Evolutionary conservation across 2,329 filamentous ascomycete genomes (phyloP), one percentile per base, ranked within the genome.

Genomic region (Phialophora macrospora): DNA sequence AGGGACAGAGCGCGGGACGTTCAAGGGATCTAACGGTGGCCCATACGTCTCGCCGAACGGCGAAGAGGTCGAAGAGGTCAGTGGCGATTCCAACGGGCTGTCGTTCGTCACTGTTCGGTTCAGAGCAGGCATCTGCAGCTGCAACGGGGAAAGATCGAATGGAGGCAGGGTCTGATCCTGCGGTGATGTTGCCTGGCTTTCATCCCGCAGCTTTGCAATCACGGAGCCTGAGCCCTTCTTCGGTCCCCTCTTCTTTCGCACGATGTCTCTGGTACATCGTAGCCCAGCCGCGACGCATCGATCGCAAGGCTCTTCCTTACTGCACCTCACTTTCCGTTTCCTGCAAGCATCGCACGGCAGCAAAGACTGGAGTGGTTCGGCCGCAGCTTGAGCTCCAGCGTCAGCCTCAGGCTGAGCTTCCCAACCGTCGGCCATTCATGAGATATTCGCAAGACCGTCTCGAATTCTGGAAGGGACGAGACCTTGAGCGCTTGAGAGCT

Each of bases 201-300:
- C 71, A 62, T 71, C 71, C 41, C 71, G 64, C 56, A 72, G 63
- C 62, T 69, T 71, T 32, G 71, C 70, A 46, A 72, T 72, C 28
- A 72, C 70, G 7, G 70, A 72, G n/a, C 71, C 71, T 49, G 71
- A 72, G 32, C 71, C 71, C 55, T 72, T 72, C 65, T 72, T 72
- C 20, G 71, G 71, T 26, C 71, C 70, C 64, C 70, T 64, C 60
- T 72, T 72, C 64, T 72, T 72, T 44, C 71, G 66, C 24, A 63
- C 65, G 63, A 72, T 71, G 20, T 72, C 70, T 38, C 71, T 66
- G 60, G 70, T 72, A 55, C 70, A 72, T 49, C 57, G 66, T 46
- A 72, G 32, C 2, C 67, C 64, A 26, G 70, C 60, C 44, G 67
- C 63, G 17, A 72, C 52, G 63, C 70, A 72, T 60, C 70, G 59